Evolutionary conservation across 805 yeast species (phyloP).

Genomic region (Starmera caribaea): DNA sequence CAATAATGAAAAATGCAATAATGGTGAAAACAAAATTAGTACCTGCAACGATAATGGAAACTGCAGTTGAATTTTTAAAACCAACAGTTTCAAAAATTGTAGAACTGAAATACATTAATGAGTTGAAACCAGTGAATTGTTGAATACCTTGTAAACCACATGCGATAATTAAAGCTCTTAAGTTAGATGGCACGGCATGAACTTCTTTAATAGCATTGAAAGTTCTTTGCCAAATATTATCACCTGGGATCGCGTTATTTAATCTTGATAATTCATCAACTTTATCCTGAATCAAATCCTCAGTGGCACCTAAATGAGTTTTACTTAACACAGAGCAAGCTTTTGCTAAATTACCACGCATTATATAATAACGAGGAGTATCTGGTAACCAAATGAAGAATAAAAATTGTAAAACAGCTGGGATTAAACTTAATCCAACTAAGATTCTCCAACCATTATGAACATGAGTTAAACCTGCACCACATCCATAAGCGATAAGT

Average conservation of each 20-base stretch:
- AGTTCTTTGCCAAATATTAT: conserved; percentile 36
- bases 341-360: conserved; percentile 51
- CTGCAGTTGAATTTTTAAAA: conserved; percentile 84
- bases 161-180: conserved; percentile 81
- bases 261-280: conserved; percentile 52
- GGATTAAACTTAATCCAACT: conserved; percentile 85
- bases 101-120: conserved; percentile 90
- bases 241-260: conserved; percentile 38
- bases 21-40: conserved; percentile 87
- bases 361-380: conserved; percentile 84
- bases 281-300: conserved; percentile 54
- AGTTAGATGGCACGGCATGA: conserved; percentile 66
- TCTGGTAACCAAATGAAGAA: conserved; percentile 86
- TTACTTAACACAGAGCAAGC: conserved; percentile 60
- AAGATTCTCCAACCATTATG: conserved; percentile 87
- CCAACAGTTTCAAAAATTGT: conserved; percentile 91
- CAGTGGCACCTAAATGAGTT: conserved; percentile 56
- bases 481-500: conserved; percentile 85
- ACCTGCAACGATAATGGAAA: conserved; percentile 86
- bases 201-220: conserved; percentile 54
- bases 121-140: conserved; percentile 95
- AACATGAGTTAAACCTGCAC: conserved; percentile 72
- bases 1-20: conserved; percentile 80
- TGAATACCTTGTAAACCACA: conserved; percentile 95
- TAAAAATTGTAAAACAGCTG: conserved; percentile 68